Evolutionary conservation across 495 filamentous ascomycete genomes (phyloP), one percentile per base, ranked within the genome.

Genomic region (Daldinia bambusicola): DNA sequence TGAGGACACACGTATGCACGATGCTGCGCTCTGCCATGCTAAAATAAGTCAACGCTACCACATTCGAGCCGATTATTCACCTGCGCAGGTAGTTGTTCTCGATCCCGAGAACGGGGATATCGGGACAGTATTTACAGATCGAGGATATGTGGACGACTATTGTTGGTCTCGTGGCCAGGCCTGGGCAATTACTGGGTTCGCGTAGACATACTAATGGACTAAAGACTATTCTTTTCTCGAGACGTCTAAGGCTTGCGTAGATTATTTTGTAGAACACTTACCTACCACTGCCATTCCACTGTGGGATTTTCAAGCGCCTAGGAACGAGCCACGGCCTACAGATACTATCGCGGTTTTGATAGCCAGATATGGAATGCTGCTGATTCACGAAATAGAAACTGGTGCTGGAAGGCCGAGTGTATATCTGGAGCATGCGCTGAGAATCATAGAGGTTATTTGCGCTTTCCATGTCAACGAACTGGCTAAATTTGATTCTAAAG

Each of bases 161-260:
- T 80, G 76, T 18, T 86, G 84, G 84, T 63, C 80, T 0, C 69
- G 84, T 30, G 83, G 84, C 0, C 83, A 86, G 64, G 81, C 82
- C 0, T 86, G 84, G 84, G 80, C 72, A n/a, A 80, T 85, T 12
- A 63, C 79, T 1, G 84, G 84, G 0, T 85, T 82, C 60, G 71
- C 82, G 0, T 79, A 0, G 43, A 22, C 18, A 20, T 48, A 48
- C 18, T 7, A 20, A 1, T 48, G 43, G 43, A 48, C 43, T 20
- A 48, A 48, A 48, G 43, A 48, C 43, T 20, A 0, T 18, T 9
- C 43, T 9, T 48, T 48, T 48, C 43, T 48, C 43, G 43, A 48
- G 18, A 48, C 43, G 9, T 48, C 43, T 16, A 48, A 48, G 43
- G 43, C 43, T 48, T 48, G 43, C 7, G 43, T 16, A 10, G 43